Percentiles rank a stretch among this genome's conserved stretches.
phyloP scores from a whole-genome alignment of 1,284 basidiomycete species.

The Cryptococcus sp. region DNA sequence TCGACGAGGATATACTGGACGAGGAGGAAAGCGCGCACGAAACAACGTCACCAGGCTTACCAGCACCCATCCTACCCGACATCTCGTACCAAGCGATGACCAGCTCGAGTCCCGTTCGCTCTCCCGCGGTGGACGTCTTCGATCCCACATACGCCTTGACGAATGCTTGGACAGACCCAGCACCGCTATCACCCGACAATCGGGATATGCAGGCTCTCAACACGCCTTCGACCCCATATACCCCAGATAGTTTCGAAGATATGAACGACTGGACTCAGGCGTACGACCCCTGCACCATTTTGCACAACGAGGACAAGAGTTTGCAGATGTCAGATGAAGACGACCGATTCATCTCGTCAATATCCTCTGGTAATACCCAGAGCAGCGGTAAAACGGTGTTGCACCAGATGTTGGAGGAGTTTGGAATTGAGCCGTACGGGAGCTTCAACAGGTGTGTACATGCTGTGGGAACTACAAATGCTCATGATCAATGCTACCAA shows the following conservation, averaged over 20 bases:
- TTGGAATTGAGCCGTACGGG: constrained; percentile 22
- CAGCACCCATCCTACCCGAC: constrained; percentile 9
- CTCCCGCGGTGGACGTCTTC: background rate
- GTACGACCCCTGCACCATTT: too few species aligned
- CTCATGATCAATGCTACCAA: background rate
- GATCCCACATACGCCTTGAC: background rate
- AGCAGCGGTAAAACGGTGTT: constrained; percentile 29
- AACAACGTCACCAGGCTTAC: background rate
- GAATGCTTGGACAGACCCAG: background rate
- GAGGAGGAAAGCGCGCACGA: background rate
- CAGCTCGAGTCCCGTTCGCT: background rate
- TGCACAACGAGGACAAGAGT: too few species aligned
- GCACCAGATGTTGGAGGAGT: constrained; percentile 38
- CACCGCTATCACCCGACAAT: background rate
- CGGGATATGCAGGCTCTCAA: background rate
- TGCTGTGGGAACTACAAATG: too few species aligned
- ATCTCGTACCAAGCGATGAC: constrained; percentile 1
- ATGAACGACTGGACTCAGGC: too few species aligned
- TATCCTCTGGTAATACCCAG: background rate
- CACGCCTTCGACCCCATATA: background rate
- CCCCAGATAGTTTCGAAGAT: background rate
- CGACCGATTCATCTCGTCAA: too few species aligned
- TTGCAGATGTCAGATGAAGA: too few species aligned
- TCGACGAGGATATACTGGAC: background rate
- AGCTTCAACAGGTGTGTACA: background rate